Conservation (phyloP, 1,284 basidiomycete species). For the Ustilago shanxiensis region DNA sequence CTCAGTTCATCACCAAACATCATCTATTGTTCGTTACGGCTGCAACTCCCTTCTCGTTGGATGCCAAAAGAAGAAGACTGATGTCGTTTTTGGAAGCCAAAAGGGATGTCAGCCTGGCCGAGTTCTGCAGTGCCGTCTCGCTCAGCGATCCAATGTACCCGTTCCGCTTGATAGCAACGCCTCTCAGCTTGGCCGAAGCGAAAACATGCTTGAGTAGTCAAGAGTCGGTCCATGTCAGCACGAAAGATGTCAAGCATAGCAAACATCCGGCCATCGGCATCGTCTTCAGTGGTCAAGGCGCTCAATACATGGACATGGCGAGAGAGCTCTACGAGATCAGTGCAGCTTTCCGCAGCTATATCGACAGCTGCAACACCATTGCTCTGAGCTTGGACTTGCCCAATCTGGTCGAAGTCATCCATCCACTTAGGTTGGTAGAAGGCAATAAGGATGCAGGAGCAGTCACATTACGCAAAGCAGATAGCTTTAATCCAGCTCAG, state of each 20-base stretch:
- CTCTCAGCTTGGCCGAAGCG: slow-evolving; percentile 20
- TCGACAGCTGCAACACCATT: slow-evolving; percentile 45
- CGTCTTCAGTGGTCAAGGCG: slow-evolving; percentile 53
- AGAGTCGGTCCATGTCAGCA: slow-evolving; percentile 25
- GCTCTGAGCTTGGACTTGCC: slow-evolving; percentile 23
- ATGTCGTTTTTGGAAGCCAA: slow-evolving; percentile 34
- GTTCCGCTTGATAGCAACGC: slow-evolving; percentile 30
- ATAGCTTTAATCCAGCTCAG: slow-evolving; percentile 39
- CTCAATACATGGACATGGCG: slow-evolving; percentile 53
- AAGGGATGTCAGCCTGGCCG: slow-evolving; percentile 17
- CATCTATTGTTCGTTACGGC: slow-evolving; percentile 39
- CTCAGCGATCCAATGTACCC: slow-evolving; percentile 42
- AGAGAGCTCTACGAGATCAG: slow-evolving; percentile 37
- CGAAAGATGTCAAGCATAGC: not conserved
- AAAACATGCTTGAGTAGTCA: slow-evolving; percentile 36
- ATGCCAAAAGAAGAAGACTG: slow-evolving; percentile 39
- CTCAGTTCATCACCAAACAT: not conserved
- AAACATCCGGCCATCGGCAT: slow-evolving; percentile 16
- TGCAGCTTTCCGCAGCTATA: slow-evolving; percentile 27
- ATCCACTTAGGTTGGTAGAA: slow-evolving; percentile 2
- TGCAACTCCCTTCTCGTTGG: slow-evolving; percentile 43
- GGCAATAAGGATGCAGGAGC: not conserved
- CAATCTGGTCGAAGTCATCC: slow-evolving; percentile 37
- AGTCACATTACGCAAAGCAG: slow-evolving; percentile 16
- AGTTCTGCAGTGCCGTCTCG: slow-evolving; percentile 48